Evolutionary conservation across 2,329 filamentous ascomycete genomes (phyloP).

Genomic region (Fusarium sp.): DNA sequence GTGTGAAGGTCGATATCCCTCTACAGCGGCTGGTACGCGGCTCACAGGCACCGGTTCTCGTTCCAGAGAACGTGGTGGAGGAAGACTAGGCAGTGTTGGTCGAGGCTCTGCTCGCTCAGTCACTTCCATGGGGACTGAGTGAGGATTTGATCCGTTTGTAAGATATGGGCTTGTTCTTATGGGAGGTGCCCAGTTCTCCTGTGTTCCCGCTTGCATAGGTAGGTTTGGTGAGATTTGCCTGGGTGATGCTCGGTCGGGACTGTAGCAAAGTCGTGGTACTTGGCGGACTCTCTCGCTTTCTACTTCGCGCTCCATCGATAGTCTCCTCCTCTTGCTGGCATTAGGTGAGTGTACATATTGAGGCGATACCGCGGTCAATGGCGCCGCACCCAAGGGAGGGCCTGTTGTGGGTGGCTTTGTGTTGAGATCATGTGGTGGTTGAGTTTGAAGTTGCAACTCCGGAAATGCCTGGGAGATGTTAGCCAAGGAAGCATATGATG

Average conservation of each 20-base stretch:
- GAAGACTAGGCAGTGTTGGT: constrained; percentile 59
- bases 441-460: constrained; percentile 57
- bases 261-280: constrained; percentile 63
- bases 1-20: constrained; percentile 56
- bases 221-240: constrained; percentile 56
- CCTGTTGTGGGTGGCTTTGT: constrained; percentile 53
- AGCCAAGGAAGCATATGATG: constrained; percentile 26
- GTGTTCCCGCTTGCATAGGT: constrained; percentile 44
- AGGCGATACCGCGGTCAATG: constrained; percentile 56
- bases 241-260: constrained; percentile 52
- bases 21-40: constrained; percentile 53
- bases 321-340: constrained; percentile 63
- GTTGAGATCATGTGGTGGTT: constrained; percentile 53
- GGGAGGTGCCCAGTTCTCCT: constrained; percentile 56
- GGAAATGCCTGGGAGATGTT: constrained; percentile 61
- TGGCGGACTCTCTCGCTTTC: constrained; percentile 60
- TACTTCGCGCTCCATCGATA: constrained; percentile 59
- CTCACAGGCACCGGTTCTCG: constrained; percentile 52
- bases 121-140: constrained; percentile 53
- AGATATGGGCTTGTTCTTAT: constrained; percentile 55
- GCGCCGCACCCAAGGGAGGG: constrained; percentile 54
- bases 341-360: constrained; percentile 67
- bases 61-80: constrained; percentile 56
- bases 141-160: constrained; percentile 44
- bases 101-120: constrained; percentile 56